Evolutionary conservation across 305 asterid genomes (phyloP).

Genomic region (Fraxinus platypoda): DNA sequence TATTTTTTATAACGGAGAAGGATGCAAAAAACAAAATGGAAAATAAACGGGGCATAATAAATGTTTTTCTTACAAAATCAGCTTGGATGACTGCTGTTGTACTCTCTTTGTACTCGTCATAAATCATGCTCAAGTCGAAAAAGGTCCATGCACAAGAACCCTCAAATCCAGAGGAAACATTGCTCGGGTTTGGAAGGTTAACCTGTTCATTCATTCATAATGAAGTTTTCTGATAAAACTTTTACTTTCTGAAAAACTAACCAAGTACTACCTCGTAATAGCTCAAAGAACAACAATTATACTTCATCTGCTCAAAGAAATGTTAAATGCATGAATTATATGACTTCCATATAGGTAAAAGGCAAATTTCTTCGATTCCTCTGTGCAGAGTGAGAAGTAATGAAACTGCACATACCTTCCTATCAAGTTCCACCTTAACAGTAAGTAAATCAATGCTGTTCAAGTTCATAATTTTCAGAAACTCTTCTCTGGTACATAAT

Average conservation of each 20-base stretch:
- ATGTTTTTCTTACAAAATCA: slow-evolving; percentile 42
- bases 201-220: slow-evolving; percentile 33
- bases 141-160: slow-evolving; percentile 50
- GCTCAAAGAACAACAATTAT: slow-evolving; percentile 1
- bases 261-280: not conserved
- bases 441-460: slow-evolving; percentile 52
- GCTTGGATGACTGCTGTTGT: slow-evolving; percentile 43
- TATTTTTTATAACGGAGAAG: not conserved
- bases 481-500: slow-evolving; percentile 58
- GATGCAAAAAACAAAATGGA: not conserved
- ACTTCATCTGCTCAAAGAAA: not conserved
- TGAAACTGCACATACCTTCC: slow-evolving; percentile 34
- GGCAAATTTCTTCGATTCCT: not conserved
- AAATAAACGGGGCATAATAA: not conserved
- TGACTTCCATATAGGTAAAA: not conserved
- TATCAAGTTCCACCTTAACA: slow-evolving; percentile 55
- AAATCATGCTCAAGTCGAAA: slow-evolving; percentile 42
- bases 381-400: not conserved
- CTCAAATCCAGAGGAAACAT: slow-evolving; percentile 43
- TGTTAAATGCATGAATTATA: not conserved
- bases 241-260: not conserved
- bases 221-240: not conserved
- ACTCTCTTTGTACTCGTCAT: slow-evolving; percentile 43
- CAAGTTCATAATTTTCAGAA: slow-evolving; percentile 55
- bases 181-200: slow-evolving; percentile 50